phyloP scores from a whole-genome alignment of 2,329 filamentous ascomycete genomes.

The Aspergillus clavatus region DNA sequence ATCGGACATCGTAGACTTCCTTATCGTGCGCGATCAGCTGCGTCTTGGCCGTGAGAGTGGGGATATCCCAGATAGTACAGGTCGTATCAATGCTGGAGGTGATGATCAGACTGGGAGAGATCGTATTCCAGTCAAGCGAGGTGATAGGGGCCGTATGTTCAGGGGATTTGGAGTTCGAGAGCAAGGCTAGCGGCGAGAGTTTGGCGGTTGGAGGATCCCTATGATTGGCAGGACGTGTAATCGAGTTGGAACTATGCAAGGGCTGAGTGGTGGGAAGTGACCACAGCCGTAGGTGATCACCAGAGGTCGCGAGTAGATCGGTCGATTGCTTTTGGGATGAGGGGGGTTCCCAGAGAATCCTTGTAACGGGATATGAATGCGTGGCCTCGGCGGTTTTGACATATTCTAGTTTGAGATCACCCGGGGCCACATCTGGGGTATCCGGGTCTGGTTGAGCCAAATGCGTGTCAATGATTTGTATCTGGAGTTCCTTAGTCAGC shows the following conservation, averaged over 20 bases:
- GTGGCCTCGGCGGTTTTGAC: conserved; percentile 92
- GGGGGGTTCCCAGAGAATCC: conserved; percentile 91
- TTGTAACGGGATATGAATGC: conserved; percentile 94
- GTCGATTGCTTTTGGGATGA: conserved; percentile 93
- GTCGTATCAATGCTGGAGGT: conserved; percentile 98
- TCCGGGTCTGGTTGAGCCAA: conserved; percentile 65
- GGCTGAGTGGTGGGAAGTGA: conserved; percentile 68
- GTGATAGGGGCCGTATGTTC: conserved; percentile 96
- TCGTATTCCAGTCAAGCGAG: conserved; percentile 95
- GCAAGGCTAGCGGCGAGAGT: conserved; percentile 81
- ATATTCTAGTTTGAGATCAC: conserved; percentile 66
- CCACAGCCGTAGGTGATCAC: conserved; percentile 90
- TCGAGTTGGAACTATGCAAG: conserved; percentile 60
- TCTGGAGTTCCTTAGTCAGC: conserved; percentile 52
- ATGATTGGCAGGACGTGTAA: conserved; percentile 61
- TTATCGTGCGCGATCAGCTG: conserved; percentile 98
- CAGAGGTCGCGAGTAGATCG: conserved; percentile 89
- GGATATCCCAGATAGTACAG: conserved; percentile 99
- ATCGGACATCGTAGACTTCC: conserved; percentile 96
- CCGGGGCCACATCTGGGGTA: conserved; percentile 66
- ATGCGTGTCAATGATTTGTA: conserved; percentile 93
- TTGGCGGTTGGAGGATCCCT: conserved; percentile 64
- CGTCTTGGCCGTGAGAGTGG: conserved; percentile 93
- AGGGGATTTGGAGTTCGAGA: conserved; percentile 97
- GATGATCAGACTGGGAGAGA: conserved; percentile 95